These are phyloP conservation scores for Streptanthus diversifolius DNA, from an alignment of 345 rosid species.

Conservation along the genomic window DNA sequence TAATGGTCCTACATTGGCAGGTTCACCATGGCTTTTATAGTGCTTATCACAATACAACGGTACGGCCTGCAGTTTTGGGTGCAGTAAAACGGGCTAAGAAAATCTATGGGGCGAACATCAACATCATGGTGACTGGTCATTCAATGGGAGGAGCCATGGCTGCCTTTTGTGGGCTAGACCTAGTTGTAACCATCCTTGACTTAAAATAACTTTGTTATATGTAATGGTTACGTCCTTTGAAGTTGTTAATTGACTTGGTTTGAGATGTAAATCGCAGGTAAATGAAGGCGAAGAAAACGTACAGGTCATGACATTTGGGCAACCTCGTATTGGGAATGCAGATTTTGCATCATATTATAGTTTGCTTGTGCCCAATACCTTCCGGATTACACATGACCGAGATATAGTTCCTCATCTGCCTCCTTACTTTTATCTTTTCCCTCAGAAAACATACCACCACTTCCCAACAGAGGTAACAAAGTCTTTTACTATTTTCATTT, in stretches of 20 bases:
- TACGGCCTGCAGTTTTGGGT: conserved; percentile 68
- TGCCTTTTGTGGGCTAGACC: conserved; percentile 84
- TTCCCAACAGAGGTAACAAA: conserved; percentile 84
- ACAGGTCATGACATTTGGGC: conserved; percentile 88
- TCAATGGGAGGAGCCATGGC: conserved; percentile 99
- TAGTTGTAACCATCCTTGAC: conserved; percentile 44
- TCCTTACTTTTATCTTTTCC: conserved; percentile 66
- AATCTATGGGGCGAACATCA: conserved; percentile 54
- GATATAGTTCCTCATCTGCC: conserved; percentile 97
- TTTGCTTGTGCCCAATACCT: conserved; percentile 62
- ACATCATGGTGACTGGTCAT: conserved; percentile 81
- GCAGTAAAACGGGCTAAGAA: conserved; percentile 60
- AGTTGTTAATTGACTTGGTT: background rate
- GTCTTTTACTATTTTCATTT: background rate
- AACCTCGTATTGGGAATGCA: conserved; percentile 93
- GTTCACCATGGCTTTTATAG: conserved; percentile 91
- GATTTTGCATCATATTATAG: conserved; percentile 71
- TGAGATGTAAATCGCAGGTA: conserved; percentile 48
- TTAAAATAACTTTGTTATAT: background rate
- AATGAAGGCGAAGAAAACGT: conserved; percentile 58
- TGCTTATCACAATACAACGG: conserved; percentile 90
- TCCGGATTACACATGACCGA: conserved; percentile 69
- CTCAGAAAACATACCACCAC: conserved; percentile 93
- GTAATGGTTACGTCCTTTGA: background rate
- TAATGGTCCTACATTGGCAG: conserved; percentile 35